These are phyloP conservation scores for Plenodomus biglobosus DNA, from an alignment of 2,329 filamentous ascomycete genomes.

Conservation along the genomic window DNA sequence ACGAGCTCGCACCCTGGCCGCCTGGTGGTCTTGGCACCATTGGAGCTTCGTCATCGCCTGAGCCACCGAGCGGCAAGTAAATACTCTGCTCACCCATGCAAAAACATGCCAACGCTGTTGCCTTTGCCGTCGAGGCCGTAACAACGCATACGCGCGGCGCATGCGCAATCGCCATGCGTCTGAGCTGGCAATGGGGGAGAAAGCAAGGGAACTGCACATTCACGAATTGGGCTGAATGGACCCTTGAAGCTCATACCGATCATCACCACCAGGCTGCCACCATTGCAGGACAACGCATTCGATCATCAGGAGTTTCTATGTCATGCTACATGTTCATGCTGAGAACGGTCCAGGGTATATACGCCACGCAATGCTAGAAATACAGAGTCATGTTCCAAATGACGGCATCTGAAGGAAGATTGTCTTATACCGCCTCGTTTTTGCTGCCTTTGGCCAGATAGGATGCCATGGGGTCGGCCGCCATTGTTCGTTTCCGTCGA, in stretches of 20 bases:
- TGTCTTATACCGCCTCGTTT: conserved; percentile 60
- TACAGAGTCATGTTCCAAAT: conserved; percentile 16
- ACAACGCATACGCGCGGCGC: conserved; percentile 42
- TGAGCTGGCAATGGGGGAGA: conserved; percentile 30
- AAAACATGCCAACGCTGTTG: conserved; percentile 17
- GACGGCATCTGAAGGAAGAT: conserved; percentile 7
- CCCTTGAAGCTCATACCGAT: conserved; percentile 28
- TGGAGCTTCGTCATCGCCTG: conserved; percentile 31
- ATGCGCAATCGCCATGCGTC: conserved; percentile 27
- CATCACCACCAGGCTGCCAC: conserved; percentile 18
- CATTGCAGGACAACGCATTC: conserved; percentile 38
- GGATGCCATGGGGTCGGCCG: conserved; percentile 84
- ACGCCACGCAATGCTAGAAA: conserved; percentile 41
- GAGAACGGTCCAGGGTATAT: conserved; percentile 24
- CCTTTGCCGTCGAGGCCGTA: conserved; percentile 13
- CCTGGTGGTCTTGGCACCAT: conserved; percentile 25
- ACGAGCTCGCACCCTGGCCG: conserved; percentile 11
- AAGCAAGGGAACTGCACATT: conserved; percentile 16
- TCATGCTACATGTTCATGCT: conserved; percentile 34
- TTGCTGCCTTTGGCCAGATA: conserved; percentile 66
- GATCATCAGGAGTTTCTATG: conserved; percentile 35
- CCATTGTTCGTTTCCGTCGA: conserved; percentile 70
- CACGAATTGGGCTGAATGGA: conserved; percentile 20
- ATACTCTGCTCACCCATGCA: conserved; percentile 2
- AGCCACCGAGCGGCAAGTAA: conserved; percentile 18